These are phyloP conservation scores for Daldinia decipiens DNA, from an alignment of 495 filamentous ascomycete species.

Conservation along the genomic window DNA sequence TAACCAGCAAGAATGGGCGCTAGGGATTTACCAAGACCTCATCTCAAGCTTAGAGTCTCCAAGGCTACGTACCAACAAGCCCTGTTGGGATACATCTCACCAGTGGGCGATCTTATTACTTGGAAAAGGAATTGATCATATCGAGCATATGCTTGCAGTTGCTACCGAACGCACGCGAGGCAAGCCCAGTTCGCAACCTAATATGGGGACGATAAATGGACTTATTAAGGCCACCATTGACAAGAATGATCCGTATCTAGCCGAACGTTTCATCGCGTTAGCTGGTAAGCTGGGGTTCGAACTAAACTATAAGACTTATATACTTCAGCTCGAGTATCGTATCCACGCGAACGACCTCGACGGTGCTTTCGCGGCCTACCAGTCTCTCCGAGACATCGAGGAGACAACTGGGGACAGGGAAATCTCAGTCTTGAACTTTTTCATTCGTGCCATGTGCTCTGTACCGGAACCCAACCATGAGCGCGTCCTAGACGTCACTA, in stretches of 20 bases:
- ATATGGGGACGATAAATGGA: constrained; percentile 76
- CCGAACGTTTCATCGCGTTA: constrained; percentile 75
- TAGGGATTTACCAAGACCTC: constrained; percentile 68
- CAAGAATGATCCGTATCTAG: constrained; percentile 73
- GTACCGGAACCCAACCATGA: constrained; percentile 65
- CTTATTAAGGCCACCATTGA: constrained; percentile 79
- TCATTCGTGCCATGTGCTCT: constrained; percentile 77
- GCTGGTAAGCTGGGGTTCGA: constrained; percentile 69
- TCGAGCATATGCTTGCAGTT: constrained; percentile 73
- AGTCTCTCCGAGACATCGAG: constrained; percentile 63
- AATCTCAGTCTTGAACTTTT: constrained; percentile 73
- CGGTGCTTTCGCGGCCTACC: constrained; percentile 71
- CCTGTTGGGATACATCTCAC: constrained; percentile 74
- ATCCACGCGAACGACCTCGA: constrained; percentile 74
- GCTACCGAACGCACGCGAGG: constrained; percentile 62
- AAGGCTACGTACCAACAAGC: constrained; percentile 48
- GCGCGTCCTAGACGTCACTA: constrained; percentile 74
- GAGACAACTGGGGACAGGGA: constrained; percentile 65
- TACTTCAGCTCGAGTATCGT: constrained; percentile 79
- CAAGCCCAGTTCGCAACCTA: constrained; percentile 59
- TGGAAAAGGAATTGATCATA: constrained; percentile 73
- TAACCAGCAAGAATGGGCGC: constrained; percentile 70
- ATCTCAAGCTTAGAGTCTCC: constrained; percentile 54
- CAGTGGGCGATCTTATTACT: constrained; percentile 77
- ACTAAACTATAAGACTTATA: constrained; percentile 71